Evolutionary conservation across 2,329 filamentous ascomycete genomes (phyloP).

Genomic region (Pseudopithomyces chartarum): DNA sequence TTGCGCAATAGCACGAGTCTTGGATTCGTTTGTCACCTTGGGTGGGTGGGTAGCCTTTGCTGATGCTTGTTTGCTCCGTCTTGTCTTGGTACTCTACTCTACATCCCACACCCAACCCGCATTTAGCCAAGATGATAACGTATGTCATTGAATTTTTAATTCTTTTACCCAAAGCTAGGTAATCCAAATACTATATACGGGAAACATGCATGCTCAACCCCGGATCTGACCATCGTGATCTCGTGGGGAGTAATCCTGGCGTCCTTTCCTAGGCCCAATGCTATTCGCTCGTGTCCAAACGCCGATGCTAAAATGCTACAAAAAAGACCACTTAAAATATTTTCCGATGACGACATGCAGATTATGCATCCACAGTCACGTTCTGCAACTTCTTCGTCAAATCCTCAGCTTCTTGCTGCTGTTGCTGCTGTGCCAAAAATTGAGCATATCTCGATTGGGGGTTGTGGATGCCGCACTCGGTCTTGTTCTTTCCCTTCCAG

Average conservation of each 20-base stretch:
- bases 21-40: conserved; percentile 20
- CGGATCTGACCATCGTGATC: conserved; percentile 11
- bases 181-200: not conserved
- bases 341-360: conserved; percentile 21
- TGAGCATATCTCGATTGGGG: conserved; percentile 91
- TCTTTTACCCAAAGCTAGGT: not conserved
- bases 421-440: conserved; percentile 77
- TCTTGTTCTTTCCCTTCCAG: conserved; percentile 96
- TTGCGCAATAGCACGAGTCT: conserved; percentile 45
- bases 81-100: not conserved
- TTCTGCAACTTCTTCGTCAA: conserved; percentile 38
- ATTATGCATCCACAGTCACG: conserved; percentile 30
- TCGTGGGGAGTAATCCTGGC: conserved; percentile 13
- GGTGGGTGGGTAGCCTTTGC: not conserved
- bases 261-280: conserved; percentile 11
- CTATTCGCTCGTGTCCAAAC: conserved; percentile 34
- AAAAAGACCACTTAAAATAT: conserved; percentile 21
- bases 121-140: not conserved
- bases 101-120: not conserved
- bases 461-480: conserved; percentile 98
- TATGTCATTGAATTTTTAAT: not conserved
- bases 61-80: not conserved
- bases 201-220: conserved; percentile 30
- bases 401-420: conserved; percentile 56
- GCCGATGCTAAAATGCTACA: conserved; percentile 49